These are phyloP conservation scores for Fagopyrum homotropicum DNA, from an alignment of 148 eudicot species.

Conservation along the genomic window DNA sequence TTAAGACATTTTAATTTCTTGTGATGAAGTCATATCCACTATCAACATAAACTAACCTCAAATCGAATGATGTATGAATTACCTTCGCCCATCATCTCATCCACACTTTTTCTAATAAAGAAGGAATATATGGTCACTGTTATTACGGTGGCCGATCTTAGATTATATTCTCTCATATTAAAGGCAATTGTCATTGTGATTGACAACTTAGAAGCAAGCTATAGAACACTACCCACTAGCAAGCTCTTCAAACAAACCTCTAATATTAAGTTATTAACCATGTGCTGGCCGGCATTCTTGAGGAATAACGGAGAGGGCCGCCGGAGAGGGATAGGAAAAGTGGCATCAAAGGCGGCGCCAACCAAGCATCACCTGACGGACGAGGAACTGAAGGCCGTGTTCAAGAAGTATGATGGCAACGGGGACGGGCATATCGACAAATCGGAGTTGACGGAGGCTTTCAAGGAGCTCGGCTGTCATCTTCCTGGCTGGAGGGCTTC, in stretches of 20 bases:
- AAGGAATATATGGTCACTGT: not conserved
- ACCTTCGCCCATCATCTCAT: too few species aligned
- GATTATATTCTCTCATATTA: not conserved
- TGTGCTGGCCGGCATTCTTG: not conserved
- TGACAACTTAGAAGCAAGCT: not conserved
- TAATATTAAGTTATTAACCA: not conserved
- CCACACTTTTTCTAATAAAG: not conserved
- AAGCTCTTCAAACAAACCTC: not conserved
- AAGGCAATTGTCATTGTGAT: not conserved
- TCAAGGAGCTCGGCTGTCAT: conserved; percentile 4
- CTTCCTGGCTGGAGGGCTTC: conserved; percentile 5
- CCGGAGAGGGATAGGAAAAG: not conserved
- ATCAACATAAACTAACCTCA: too few species aligned
- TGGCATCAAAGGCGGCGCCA: not conserved
- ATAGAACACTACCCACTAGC: not conserved
- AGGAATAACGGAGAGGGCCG: not conserved
- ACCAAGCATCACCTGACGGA: conserved; percentile 6
- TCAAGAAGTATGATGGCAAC: conserved; percentile 11
- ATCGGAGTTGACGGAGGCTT: conserved; percentile 8
- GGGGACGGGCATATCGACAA: conserved; percentile 12
- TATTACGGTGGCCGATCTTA: not conserved
- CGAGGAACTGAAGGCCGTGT: conserved; percentile 1
- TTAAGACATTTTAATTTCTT: too few species aligned
- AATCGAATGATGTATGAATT: too few species aligned
- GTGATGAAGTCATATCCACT: too few species aligned